Percentiles rank a stretch among this genome's conserved stretches.
Conservation (phyloP, 2,329 filamentous ascomycete species). For the Phyllosticta citrichinensis region DNA sequence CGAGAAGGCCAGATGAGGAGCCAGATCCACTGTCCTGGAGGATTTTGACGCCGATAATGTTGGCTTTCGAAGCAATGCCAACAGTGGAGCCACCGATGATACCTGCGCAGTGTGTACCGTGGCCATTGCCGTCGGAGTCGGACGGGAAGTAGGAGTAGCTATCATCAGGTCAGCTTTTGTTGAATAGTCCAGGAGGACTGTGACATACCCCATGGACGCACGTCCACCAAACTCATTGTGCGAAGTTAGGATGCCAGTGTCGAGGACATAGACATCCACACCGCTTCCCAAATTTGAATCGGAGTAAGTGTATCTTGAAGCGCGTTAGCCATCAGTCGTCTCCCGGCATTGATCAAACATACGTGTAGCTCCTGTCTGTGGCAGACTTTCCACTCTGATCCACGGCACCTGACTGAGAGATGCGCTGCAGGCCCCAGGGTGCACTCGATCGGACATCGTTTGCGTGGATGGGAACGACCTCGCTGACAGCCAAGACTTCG, state of each 20-base stretch:
- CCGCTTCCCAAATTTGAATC: conserved; percentile 11
- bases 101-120: conserved; percentile 20
- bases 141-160: conserved; percentile 1
- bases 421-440: conserved; percentile 22
- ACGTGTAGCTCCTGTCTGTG: background rate
- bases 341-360: background rate
- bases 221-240: conserved; percentile 36
- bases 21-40: conserved; percentile 15
- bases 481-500: background rate
- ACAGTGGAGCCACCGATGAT: conserved; percentile 24
- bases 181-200: conserved; percentile 10
- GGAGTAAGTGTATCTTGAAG: conserved; percentile 1
- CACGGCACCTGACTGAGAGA: conserved; percentile 15
- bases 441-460: conserved; percentile 3
- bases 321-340: background rate
- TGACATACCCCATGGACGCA: conserved; percentile 16
- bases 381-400: background rate
- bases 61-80: conserved; percentile 27
- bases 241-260: conserved; percentile 50
- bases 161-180: too few species aligned
- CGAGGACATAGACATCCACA: conserved; percentile 51
- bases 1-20: conserved; percentile 21
- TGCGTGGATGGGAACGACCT: background rate
- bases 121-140: conserved; percentile 1
- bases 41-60: conserved; percentile 27